Conservation (phyloP, 257 asterid species). For the Nicotiana sylvestris region DNA sequence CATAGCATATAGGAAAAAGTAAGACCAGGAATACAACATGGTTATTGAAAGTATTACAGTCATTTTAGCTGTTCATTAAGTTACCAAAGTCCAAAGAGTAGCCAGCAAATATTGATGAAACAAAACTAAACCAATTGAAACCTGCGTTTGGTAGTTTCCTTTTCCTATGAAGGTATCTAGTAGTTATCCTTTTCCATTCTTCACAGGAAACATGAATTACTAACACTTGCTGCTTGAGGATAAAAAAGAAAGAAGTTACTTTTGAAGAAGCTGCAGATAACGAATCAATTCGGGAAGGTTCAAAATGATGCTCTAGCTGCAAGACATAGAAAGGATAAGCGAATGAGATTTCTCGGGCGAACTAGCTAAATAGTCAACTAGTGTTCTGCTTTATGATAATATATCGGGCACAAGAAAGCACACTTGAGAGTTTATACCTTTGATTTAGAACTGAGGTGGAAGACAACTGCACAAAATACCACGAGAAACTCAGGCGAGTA, state of each 20-base stretch:
- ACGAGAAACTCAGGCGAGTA: not conserved
- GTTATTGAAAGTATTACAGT: not conserved
- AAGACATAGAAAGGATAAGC: not conserved
- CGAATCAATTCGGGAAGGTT: not conserved
- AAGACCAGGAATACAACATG: not conserved
- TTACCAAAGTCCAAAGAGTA: not conserved
- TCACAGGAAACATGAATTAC: not conserved
- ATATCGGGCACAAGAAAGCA: not conserved
- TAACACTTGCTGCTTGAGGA: not conserved
- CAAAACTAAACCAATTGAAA: not conserved
- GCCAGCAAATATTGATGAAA: not conserved
- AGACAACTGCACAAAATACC: not conserved
- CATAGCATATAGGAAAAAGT: not conserved
- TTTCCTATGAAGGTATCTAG: not conserved
- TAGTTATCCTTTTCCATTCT: not conserved
- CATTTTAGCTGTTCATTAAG: not conserved
- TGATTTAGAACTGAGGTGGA: not conserved
- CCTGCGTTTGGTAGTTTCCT: not conserved
- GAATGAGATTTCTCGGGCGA: not conserved
- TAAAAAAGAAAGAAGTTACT: not conserved
- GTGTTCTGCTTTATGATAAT: not conserved
- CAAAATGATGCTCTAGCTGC: not conserved
- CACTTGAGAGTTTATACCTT: not conserved
- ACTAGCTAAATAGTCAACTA: conserved; percentile 1
- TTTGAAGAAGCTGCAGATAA: conserved; percentile 1